Conservation (phyloP, 306 rosid species). For the Cicer judaicum region DNA sequence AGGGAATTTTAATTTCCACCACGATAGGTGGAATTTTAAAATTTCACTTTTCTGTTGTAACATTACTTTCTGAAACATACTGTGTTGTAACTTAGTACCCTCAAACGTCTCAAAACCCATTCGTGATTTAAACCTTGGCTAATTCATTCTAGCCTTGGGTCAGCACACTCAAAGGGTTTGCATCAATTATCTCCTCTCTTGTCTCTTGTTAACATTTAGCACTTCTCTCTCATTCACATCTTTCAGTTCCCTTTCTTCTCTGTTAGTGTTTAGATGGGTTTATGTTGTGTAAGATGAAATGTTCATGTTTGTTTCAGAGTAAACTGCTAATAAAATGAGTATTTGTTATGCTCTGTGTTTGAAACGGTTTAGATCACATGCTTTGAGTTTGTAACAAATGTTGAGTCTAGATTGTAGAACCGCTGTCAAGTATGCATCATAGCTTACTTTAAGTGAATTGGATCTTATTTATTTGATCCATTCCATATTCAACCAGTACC, state of each 20-base stretch:
- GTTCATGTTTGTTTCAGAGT: not conserved
- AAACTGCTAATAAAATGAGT: not conserved
- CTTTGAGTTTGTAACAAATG: too few species aligned
- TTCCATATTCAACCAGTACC: too few species aligned
- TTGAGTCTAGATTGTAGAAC: too few species aligned
- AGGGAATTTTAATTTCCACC: conserved; percentile 4
- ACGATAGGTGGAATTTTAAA: not conserved
- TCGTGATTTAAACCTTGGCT: not conserved
- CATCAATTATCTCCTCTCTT: not conserved
- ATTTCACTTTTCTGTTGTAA: conserved; percentile 13
- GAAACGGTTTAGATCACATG: not conserved
- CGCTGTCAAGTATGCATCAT: too few species aligned
- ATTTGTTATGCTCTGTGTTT: not conserved
- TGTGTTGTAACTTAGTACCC: conserved; percentile 1
- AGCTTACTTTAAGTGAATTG: too few species aligned
- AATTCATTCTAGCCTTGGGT: not conserved
- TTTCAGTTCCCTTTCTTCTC: not conserved
- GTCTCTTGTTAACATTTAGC: not conserved
- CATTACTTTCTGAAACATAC: not conserved
- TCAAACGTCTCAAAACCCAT: not conserved
- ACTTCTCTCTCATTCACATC: not conserved
- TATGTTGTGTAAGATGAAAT: not conserved
- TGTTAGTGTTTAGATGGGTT: too few species aligned
- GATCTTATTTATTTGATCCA: too few species aligned
- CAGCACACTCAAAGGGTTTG: conserved; percentile 5